A percentile compares a stretch with the other conserved stretches of the same genome.
These are phyloP conservation scores for Exophiala xenobiotica DNA, from an alignment of 2,329 filamentous ascomycete genomes.

Conservation along the genomic window DNA sequence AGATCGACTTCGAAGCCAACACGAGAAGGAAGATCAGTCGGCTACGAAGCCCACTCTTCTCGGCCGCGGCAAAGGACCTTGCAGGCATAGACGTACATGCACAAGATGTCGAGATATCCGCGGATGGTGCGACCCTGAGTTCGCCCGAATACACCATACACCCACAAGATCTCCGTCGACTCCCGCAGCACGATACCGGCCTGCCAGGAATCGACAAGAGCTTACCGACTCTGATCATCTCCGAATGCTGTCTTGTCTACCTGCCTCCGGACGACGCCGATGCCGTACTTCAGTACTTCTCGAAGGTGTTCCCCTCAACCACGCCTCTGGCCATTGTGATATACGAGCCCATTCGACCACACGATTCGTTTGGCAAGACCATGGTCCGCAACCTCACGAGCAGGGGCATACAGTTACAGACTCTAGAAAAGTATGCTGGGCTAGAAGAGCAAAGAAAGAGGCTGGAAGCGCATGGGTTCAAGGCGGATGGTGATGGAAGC, in stretches of 20 bases:
- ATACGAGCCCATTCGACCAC: slow-evolving; percentile 84
- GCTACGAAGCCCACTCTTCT: slow-evolving; percentile 28
- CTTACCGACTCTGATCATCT: slow-evolving; percentile 80
- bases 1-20: slow-evolving; percentile 82
- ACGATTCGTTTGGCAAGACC: slow-evolving; percentile 83
- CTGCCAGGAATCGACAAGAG: slow-evolving; percentile 49
- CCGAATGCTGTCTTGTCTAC: slow-evolving; percentile 95
- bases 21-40: slow-evolving; percentile 62
- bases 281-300: slow-evolving; percentile 65
- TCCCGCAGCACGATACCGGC: slow-evolving; percentile 42
- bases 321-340: slow-evolving; percentile 64
- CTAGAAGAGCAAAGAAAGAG: slow-evolving; percentile 67
- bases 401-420: slow-evolving; percentile 80
- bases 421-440: slow-evolving; percentile 69
- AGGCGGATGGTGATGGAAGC: slow-evolving; percentile 13
- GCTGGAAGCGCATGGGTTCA: slow-evolving; percentile 66
- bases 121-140: slow-evolving; percentile 43
- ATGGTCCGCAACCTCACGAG: slow-evolving; percentile 89
- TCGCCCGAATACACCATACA: slow-evolving; percentile 56
- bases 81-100: slow-evolving; percentile 34
- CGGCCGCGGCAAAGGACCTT: slow-evolving; percentile 35
- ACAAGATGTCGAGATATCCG: slow-evolving; percentile 36
- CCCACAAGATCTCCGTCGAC: slow-evolving; percentile 67
- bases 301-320: slow-evolving; percentile 47
- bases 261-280: slow-evolving; percentile 65